Base-by-base conservation (phyloP, 768 basidiomycete genomes). In the Lanmaoa pseudosensibilis region DNA sequence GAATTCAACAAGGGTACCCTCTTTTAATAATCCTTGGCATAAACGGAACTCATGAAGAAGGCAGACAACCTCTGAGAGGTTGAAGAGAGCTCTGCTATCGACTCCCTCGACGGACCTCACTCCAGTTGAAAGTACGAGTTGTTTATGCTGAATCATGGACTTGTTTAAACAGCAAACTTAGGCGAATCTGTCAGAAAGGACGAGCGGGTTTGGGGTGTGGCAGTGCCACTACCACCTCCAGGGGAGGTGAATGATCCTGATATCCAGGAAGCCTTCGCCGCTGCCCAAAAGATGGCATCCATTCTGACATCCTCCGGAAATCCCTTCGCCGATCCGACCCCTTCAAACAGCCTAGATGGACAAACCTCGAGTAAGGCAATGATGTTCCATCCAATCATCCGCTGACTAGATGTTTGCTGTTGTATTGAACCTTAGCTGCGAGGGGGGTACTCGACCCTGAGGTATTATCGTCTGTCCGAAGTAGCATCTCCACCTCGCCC, bases 21-120 rank as follows among this genome's bases (percentile, higher is more conserved):
- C 2, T 30, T 36, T 13, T 23, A 11, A 32, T 34, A 18, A 16
- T 7, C 3, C 1, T 30, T 9, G 3, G 21, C 27, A 5, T 32
- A 10, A 3, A 23, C 0, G 15, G n/a, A 16, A 21, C 46, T 57
- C n/a, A 46, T 27, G 16, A 18, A 11, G 46, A 27, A 16, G 3
- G 2, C 21, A 52, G 50, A 32, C 53, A 7, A 61, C 53, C 8
- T 60, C 58, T n/a, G 50, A 55, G 3, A 36, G 9, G 10, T 40
- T 55, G 21, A 55, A 43, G 23, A 61, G 53, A 25, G 5, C n/a
- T 0, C 0, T 55, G 3, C 7, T 61, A 16, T 60, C 57, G 2
- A 37, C 38, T 1, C 16, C 23, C 18, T 13, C 40, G 4, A 25
- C 18, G 0, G 10, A 61, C 4, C 3, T 61, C 11, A 37, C 23